phyloP scores from a whole-genome alignment of 805 yeast genomes.

The Zygosaccharomyces kombuchaensis region DNA sequence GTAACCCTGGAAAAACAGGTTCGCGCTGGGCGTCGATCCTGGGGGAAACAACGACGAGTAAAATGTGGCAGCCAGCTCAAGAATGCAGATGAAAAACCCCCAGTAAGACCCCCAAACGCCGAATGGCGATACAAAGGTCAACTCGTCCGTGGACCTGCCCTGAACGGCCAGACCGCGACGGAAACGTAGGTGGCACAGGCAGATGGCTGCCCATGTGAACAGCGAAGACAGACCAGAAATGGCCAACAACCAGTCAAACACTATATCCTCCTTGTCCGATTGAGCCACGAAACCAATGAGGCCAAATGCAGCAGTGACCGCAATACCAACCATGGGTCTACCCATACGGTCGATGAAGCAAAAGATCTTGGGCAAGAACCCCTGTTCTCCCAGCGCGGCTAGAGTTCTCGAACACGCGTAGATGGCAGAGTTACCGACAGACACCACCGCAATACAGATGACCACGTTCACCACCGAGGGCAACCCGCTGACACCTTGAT shows the following conservation, averaged over 20 bases:
- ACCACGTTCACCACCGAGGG: constrained; percentile 67
- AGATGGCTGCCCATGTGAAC: constrained; percentile 61
- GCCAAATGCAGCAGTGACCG: constrained; percentile 50
- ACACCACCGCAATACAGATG: constrained; percentile 59
- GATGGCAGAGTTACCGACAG: constrained; percentile 72
- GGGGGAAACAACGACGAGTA: constrained; percentile 78
- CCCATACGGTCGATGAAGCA: constrained; percentile 63
- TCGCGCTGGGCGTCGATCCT: constrained; percentile 48
- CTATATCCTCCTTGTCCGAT: constrained; percentile 47
- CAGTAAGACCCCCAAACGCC: constrained; percentile 66
- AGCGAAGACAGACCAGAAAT: constrained; percentile 59
- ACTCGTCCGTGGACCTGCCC: constrained; percentile 65
- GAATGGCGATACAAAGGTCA: constrained; percentile 59
- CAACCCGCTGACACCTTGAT: constrained; percentile 59
- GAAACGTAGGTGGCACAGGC: constrained; percentile 56
- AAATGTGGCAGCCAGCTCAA: constrained; percentile 71
- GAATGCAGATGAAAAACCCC: constrained; percentile 53
- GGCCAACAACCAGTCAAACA: constrained; percentile 62
- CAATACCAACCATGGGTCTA: constrained; percentile 58
- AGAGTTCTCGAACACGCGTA: constrained; percentile 66
- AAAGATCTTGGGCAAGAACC: constrained; percentile 54
- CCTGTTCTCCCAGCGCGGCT: constrained; percentile 58
- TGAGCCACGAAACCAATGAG: constrained; percentile 55
- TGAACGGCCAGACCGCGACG: constrained; percentile 60
- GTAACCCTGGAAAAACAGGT: constrained; percentile 59